Evolutionary conservation across 148 eudicot species (phyloP), one percentile per base, ranked within the genome.

Genomic region (Salicornia ramosissima): DNA sequence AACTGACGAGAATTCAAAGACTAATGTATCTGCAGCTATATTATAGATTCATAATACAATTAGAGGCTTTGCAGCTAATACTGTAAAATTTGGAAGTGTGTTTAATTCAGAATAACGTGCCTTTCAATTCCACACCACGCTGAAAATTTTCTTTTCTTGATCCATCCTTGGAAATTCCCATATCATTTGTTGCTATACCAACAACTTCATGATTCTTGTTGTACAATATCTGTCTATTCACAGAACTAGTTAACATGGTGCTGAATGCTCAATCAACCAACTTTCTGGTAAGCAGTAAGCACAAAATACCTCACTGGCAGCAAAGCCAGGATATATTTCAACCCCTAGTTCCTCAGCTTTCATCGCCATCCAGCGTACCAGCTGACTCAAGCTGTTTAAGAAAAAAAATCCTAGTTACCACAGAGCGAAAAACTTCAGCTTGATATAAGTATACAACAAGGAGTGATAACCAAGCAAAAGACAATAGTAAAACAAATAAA

Each of bases 291-390:
- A 10, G 2, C 4, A 61, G 58, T 60, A 50, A 70, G 40, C 52
- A 51, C 36, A 80, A 64, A 77, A 45, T 82, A 93, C 98, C 98
- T 93, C 98, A 79, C 88, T 88, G 70, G 98, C 98, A 79, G 98
- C 95, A 87, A 93, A 93, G 53, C 98, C 95, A 57, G 98, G 98
- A 83, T 90, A 93, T 79, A 93, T 81, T 79, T 93, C 98, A 77
- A 90, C 90, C 54, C 98, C 98, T 83, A 93, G 69, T 83, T 93
- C 97, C 85, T 90, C 98, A 71, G 98, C 98, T 83, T 88, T 93
- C 70, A 30, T 53, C 46, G 90, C 98, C 86, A 93, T 63, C 98
- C 98, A 90, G 51, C 91, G 82, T 58, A 90, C 92, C 59, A 93
- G 78, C 82, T 88, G 96, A 75, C 97, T 88, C 80, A 93, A 84